Base-by-base conservation (phyloP, 805 yeast genomes). In the Clavispora asparagi region DNA sequence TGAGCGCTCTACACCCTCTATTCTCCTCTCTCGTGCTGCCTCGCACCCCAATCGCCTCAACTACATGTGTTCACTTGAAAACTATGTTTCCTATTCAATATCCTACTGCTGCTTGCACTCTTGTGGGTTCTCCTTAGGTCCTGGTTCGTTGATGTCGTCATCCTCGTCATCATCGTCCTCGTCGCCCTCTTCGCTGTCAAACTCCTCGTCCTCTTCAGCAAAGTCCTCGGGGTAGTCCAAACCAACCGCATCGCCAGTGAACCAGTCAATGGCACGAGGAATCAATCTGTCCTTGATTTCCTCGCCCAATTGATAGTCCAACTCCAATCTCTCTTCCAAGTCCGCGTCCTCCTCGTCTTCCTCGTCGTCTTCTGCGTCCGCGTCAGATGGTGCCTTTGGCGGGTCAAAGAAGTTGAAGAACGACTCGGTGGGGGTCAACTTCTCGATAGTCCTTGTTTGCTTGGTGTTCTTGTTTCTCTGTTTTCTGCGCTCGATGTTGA, bases 241-340 rank as follows among this genome's bases (percentile, higher is more conserved):
- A 47, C 87, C 95, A 48, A 92, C 77, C 23, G 99, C 99, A 54
- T 89, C 89, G 41, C 99, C 99, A 9, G 99, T 92, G 67, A 90
- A 94, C 98, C 99, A 94, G 66, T 92, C 98, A 59, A 94, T 79
- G 43, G 98, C 98, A 63, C 97, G 83, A 52, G 98, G 97, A 52
- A 94, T 84, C 63, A 94, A 78, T 67, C 94, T 87, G 67, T 94
- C 98, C 74, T 94, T 94, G 65, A 94, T 81, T 61, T 91, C 91
- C 70, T 94, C 99, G 52, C 98, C 99, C 52, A 94, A 76, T 62
- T 90, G 94, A 73, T 94, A 94, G 70, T 94, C 99, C 58, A 87
- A 74, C 58, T 90, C 97, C 60, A 94, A 77, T 62, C 88, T 80
- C 47, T 81, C 84, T 66, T 90, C 97, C 54, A 91, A 73, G 47